phyloP scores from a whole-genome alignment of 2,329 filamentous ascomycete genomes.

The Venturia aucupariae region DNA sequence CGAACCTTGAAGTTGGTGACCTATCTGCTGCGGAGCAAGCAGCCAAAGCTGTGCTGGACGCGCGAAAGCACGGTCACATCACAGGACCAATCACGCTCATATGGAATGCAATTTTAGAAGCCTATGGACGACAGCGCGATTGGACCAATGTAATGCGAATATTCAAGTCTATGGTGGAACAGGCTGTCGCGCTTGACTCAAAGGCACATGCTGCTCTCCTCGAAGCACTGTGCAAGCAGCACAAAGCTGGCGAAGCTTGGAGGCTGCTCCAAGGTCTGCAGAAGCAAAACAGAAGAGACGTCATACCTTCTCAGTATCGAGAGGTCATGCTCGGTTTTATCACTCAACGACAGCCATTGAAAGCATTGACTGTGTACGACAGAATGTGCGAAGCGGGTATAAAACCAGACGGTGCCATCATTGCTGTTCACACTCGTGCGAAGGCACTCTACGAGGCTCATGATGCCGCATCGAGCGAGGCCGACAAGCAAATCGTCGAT shows the following conservation, averaged over 20 bases:
- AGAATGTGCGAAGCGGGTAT: conserved; percentile 34
- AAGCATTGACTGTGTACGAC: conserved; percentile 42
- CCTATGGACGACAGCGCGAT: conserved; percentile 57
- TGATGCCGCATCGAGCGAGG: not conserved
- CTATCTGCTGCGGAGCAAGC: conserved; percentile 34
- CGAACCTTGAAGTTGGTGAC: conserved; percentile 42
- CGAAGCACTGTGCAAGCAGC: conserved; percentile 43
- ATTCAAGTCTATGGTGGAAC: conserved; percentile 46
- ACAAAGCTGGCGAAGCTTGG: conserved; percentile 46
- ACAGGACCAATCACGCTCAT: conserved; percentile 49
- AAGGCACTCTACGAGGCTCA: conserved; percentile 16
- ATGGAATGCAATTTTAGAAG: conserved; percentile 66
- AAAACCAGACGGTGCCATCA: conserved; percentile 32
- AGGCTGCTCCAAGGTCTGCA: conserved; percentile 44
- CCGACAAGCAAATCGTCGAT: not conserved
- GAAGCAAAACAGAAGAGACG: conserved; percentile 35
- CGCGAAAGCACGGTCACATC: conserved; percentile 32
- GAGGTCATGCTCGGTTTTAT: conserved; percentile 44
- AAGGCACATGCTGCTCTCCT: conserved; percentile 55
- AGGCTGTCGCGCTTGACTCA: conserved; percentile 42
- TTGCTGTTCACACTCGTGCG: conserved; percentile 33
- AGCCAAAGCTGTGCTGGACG: conserved; percentile 51
- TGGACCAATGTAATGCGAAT: conserved; percentile 44
- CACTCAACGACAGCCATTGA: conserved; percentile 31
- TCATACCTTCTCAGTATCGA: conserved; percentile 43